Evolutionary conservation across 371 early-diverging fungal genomes (phyloP).

Genomic region (Chytridiales sp.): DNA sequence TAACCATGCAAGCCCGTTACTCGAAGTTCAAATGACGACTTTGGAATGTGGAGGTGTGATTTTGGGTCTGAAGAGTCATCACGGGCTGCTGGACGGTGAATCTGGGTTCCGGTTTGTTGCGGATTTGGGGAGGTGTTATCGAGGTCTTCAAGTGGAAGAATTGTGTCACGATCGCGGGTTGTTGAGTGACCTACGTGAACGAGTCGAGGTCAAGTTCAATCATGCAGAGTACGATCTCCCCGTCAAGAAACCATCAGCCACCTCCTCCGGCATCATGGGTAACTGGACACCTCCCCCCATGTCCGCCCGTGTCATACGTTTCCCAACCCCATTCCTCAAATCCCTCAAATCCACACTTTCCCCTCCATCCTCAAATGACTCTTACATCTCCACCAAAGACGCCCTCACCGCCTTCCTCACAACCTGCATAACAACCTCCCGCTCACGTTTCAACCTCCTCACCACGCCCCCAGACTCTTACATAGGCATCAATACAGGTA

Average conservation of each 20-base stretch:
- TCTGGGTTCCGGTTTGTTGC: neutral
- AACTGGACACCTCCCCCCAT: neutral
- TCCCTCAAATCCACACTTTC: no score
- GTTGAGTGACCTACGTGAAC: neutral
- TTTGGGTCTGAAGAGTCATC: neutral
- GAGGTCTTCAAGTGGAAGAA: neutral
- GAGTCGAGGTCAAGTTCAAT: neutral
- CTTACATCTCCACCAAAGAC: neutral
- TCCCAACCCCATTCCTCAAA: no score
- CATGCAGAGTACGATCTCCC: conserved; percentile 5
- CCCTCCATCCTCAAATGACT: no score
- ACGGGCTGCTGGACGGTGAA: conserved; percentile 2
- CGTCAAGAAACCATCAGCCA: neutral
- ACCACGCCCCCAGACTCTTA: neutral
- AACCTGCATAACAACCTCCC: neutral
- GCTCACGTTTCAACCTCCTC: no score
- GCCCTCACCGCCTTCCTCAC: neutral
- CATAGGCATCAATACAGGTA: conserved; percentile 1
- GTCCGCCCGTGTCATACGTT: neutral
- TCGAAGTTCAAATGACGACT: no score
- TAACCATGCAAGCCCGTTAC: no score
- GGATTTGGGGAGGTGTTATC: neutral
- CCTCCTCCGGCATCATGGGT: neutral
- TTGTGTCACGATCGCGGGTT: neutral
- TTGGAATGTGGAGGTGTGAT: neutral